These are phyloP conservation scores for Phlegmacium glaucopus DNA, from an alignment of 768 basidiomycete species.

Conservation along the genomic window DNA sequence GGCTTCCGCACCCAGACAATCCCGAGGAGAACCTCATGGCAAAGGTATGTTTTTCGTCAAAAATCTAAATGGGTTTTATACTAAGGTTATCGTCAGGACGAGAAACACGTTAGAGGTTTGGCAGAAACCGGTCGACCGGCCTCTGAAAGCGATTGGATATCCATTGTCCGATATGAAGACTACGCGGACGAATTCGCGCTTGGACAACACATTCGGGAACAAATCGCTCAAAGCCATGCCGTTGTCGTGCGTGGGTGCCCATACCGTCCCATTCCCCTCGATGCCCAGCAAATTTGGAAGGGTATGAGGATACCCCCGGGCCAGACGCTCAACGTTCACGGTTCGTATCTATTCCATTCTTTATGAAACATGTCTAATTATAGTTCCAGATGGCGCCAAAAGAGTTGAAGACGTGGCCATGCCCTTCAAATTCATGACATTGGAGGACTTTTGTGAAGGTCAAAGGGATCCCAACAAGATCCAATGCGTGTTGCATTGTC, in stretches of 20 bases:
- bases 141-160: background rate
- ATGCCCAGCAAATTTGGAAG: background rate
- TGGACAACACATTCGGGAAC: background rate
- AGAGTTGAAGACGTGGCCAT: background rate
- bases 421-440: background rate
- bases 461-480: background rate
- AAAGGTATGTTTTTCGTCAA: no score
- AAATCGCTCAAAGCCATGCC: background rate
- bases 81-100: no score
- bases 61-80: no score
- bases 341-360: background rate
- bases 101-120: background rate
- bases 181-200: background rate
- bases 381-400: background rate
- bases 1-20: no score
- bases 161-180: background rate
- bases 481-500: background rate
- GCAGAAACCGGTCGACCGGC: background rate
- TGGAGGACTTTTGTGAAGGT: background rate
- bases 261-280: background rate
- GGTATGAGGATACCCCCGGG: background rate
- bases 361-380: background rate
- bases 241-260: background rate
- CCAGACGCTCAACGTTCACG: background rate
- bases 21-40: no score